Evolutionary conservation across 2,329 filamentous ascomycete species (phyloP), one percentile per base, ranked within the genome.

Genomic region (Talaromyces islandicus): DNA sequence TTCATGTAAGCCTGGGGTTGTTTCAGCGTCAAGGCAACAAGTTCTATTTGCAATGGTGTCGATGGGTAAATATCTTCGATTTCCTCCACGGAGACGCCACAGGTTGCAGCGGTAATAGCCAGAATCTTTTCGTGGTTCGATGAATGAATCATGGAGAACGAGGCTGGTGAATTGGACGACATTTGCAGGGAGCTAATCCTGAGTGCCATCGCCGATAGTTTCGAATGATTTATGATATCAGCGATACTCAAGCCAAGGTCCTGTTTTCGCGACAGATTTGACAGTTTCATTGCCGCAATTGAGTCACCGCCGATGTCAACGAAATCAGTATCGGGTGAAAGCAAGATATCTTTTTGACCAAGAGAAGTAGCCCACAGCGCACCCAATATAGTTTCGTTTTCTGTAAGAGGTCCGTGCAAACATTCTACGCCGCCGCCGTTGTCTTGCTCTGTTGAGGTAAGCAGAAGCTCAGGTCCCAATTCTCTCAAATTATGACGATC

Each of bases 11-110:
- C 50, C 19, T 30, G 17, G 11, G 50, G 24, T 19, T 52, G 32
- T 27, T 41, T 52, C 48, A 46, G n/a, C 11, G 50, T 43, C 25
- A 51, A n/a, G n/a, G 57, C 25, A 17, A 81, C 60, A 17, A 79
- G 68, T 12, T 75, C 75, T 63, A 78, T 76, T 63, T 79, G 77
- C 0, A 77, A 68, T 5, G 76, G 70, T 50, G 73, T 78, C 61
- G 73, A 76, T 5, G 77, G 77, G 58, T 78, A 79, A 9, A 52
- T 48, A 17, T 60, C 58, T 21, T 17, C 17, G 38, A 59, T 35
- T 4, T n/a, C 24, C 5, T 29, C 32, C 9, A 25, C 17, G n/a
- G 30, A 24, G 12, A 58, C 30, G n/a, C 35, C n/a, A 12, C 46
- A 52, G 14, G n/a, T 35, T 14, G 17, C 9, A 21, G 52, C 25